These are phyloP conservation scores for Ogataea pilisensis DNA, from an alignment of 805 yeast genomes.

Conservation along the genomic window DNA sequence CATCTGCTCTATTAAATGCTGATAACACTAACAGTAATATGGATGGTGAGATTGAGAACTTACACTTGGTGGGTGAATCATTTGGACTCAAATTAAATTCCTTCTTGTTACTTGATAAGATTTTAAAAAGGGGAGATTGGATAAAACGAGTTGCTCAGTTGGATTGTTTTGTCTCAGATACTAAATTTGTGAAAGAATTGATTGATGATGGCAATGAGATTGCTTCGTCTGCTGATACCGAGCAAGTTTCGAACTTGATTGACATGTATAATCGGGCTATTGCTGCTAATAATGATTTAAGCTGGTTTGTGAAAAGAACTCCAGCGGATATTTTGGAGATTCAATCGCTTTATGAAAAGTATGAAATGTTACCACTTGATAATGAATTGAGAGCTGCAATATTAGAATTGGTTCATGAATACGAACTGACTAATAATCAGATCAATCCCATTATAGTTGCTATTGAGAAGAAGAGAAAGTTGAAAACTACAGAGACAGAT, in stretches of 20 bases:
- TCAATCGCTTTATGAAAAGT: constrained; percentile 9
- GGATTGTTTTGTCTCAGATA: constrained; percentile 24
- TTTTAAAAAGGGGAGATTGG: constrained; percentile 39
- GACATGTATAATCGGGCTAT: constrained; percentile 12
- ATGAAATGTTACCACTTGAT: constrained; percentile 15
- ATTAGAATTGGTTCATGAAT: constrained; percentile 68
- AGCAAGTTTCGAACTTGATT: constrained; percentile 8
- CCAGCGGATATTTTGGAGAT: constrained; percentile 6
- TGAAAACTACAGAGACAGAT: constrained; percentile 12
- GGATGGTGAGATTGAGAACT: constrained; percentile 44
- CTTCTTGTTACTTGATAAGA: constrained; percentile 35
- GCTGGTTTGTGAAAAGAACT: not conserved
- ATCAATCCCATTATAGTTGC: constrained; percentile 8
- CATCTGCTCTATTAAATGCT: constrained; percentile 34
- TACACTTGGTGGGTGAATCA: constrained; percentile 54
- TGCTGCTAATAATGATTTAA: constrained; percentile 11
- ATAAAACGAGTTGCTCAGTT: constrained; percentile 22
- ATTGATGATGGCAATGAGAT: constrained; percentile 24
- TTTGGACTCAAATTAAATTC: constrained; percentile 56
- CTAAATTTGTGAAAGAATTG: constrained; percentile 12
- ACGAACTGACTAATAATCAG: constrained; percentile 52
- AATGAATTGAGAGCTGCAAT: constrained; percentile 38
- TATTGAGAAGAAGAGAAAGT: constrained; percentile 3
- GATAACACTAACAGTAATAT: constrained; percentile 20
- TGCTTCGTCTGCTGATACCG: constrained; percentile 14